phyloP scores from a whole-genome alignment of 208 protist genomes.

The Polymyxa betae region DNA sequence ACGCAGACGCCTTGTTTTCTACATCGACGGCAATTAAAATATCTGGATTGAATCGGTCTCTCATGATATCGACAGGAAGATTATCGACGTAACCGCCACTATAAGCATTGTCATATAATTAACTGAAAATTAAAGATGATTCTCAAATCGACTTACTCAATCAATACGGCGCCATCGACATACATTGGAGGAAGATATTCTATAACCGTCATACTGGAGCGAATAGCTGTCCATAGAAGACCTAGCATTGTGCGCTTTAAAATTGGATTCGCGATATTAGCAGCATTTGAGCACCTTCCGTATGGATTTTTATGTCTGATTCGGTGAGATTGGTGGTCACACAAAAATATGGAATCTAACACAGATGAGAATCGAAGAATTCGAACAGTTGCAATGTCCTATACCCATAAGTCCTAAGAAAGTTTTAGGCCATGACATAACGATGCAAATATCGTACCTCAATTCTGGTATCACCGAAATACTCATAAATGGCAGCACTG shows the following conservation, averaged over 20 bases:
- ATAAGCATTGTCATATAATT: not conserved
- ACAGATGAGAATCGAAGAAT: not conserved
- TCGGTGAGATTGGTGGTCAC: conserved; percentile 53
- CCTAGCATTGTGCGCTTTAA: not conserved
- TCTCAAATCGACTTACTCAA: not conserved
- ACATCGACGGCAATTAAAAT: conserved; percentile 43
- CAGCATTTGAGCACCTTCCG: not conserved
- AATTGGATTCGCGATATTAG: not conserved
- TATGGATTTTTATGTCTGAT: conserved; percentile 39
- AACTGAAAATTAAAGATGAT: not conserved
- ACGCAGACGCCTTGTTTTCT: conserved; percentile 40
- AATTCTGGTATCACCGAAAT: not conserved
- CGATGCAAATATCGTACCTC: conserved; percentile 47
- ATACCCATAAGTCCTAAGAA: not conserved
- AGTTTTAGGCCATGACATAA: not conserved
- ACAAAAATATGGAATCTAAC: conserved; percentile 49
- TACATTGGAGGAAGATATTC: conserved; percentile 51
- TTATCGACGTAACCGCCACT: conserved; percentile 55
- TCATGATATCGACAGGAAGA: conserved; percentile 50
- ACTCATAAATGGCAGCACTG: conserved; percentile 16
- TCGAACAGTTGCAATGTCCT: not conserved
- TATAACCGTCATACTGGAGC: conserved; percentile 40
- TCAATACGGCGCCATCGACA: conserved; percentile 24
- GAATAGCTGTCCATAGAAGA: conserved; percentile 40
- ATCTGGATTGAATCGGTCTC: conserved; percentile 8